A percentile compares a stretch with the other conserved stretches of the same genome.
These are phyloP conservation scores for Sedum album DNA, from an alignment of 164 flowering plant species.

Conservation along the genomic window DNA sequence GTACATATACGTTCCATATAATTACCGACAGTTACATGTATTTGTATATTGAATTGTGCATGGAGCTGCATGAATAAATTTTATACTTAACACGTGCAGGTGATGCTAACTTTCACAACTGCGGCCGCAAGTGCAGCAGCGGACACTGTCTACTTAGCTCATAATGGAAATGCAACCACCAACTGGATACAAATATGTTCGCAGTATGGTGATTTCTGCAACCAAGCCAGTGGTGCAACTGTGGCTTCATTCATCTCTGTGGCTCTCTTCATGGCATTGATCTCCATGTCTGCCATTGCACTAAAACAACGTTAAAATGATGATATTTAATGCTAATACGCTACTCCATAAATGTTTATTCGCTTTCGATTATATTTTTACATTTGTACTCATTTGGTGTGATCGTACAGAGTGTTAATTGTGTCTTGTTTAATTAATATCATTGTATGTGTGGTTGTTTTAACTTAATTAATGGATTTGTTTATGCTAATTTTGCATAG, in stretches of 20 bases:
- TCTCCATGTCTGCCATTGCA: slow-evolving; percentile 47
- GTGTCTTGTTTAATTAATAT: too few relatives aligned
- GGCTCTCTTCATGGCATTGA: slow-evolving; percentile 37
- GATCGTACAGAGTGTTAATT: too few relatives aligned
- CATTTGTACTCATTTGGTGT: too few relatives aligned
- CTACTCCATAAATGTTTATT: not conserved
- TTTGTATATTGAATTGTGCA: too few relatives aligned
- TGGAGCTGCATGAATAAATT: not conserved
- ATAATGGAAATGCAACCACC: slow-evolving; percentile 64
- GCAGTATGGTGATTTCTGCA: slow-evolving; percentile 67
- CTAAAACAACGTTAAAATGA: slow-evolving; percentile 25
- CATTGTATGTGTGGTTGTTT: too few relatives aligned
- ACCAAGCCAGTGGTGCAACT: slow-evolving; percentile 56
- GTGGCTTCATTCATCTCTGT: slow-evolving; percentile 51
- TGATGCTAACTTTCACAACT: slow-evolving; percentile 43
- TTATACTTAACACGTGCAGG: slow-evolving; percentile 46
- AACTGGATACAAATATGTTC: slow-evolving; percentile 80
- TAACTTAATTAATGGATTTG: too few relatives aligned
- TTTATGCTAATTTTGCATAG: too few relatives aligned
- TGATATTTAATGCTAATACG: not conserved
- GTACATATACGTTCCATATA: slow-evolving; percentile 19
- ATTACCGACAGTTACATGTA: not conserved
- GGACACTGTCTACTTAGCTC: slow-evolving; percentile 77
- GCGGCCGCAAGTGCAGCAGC: slow-evolving; percentile 54
- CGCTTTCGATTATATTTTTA: not conserved